phyloP scores from a whole-genome alignment of 177 flowering plant genomes.

The Vitis hybrid region DNA sequence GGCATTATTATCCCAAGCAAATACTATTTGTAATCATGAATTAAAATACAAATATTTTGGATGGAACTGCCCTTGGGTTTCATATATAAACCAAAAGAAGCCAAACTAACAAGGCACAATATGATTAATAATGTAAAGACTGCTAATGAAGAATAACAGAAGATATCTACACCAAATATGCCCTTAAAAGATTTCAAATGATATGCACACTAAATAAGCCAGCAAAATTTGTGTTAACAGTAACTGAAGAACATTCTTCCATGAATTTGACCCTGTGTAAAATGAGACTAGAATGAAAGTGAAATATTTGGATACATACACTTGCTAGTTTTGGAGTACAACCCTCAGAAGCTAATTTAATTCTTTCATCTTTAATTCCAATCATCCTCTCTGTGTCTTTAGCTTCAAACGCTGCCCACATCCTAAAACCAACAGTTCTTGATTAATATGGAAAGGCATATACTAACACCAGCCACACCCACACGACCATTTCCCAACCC shows the following conservation, averaged over 20 bases:
- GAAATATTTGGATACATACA: background rate
- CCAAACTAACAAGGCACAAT: background rate
- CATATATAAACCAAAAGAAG: background rate
- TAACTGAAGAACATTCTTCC: background rate
- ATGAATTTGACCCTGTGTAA: background rate
- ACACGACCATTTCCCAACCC: background rate
- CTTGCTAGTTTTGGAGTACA: conserved; percentile 43
- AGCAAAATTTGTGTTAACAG: background rate
- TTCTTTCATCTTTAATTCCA: conserved; percentile 23
- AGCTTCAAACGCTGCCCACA: conserved; percentile 53
- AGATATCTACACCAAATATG: background rate
- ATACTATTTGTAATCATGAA: background rate
- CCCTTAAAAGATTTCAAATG: background rate
- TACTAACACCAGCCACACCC: background rate
- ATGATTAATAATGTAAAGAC: background rate
- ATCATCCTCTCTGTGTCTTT: conserved; percentile 23
- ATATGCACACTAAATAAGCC: background rate
- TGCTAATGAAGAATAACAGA: background rate
- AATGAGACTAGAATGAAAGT: background rate
- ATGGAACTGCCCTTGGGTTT: too few species aligned
- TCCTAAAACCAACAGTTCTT: conserved; percentile 30
- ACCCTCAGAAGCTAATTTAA: conserved; percentile 31
- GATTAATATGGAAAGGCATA: conserved; percentile 9
- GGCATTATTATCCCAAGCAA: background rate
- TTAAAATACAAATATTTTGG: background rate